phyloP scores from a whole-genome alignment of 352 stramenopile genomes.

The Hyaloperonospora arabidopsidis region DNA sequence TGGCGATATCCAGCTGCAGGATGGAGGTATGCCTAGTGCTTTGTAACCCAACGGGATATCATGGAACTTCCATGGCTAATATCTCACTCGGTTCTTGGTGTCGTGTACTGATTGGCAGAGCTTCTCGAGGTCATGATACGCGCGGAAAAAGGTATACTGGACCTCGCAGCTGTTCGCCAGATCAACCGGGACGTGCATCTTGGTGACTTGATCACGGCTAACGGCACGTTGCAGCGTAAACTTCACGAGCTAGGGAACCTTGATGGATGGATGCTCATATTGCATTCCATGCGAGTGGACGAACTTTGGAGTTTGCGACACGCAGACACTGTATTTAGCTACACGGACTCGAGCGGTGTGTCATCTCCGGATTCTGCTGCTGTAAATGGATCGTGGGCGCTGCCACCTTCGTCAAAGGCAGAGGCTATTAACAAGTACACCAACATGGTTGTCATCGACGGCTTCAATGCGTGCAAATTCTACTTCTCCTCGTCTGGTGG shows the following conservation, averaged over 20 bases:
- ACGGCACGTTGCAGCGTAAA: constrained; percentile 42
- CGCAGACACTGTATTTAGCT: constrained; percentile 46
- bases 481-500: constrained; percentile 68
- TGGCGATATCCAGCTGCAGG: constrained; percentile 62
- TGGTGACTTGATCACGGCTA: constrained; percentile 47
- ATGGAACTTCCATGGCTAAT: no score
- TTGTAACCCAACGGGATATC: no score
- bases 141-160: constrained; percentile 46
- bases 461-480: constrained; percentile 82
- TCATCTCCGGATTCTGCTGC: constrained; percentile 5
- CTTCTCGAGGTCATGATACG: constrained; percentile 81
- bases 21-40: constrained; percentile 31
- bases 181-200: constrained; percentile 81
- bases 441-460: constrained; percentile 73
- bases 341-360: constrained; percentile 16
- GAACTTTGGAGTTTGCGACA: constrained; percentile 52
- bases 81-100: no score
- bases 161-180: constrained; percentile 49
- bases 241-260: constrained; percentile 11
- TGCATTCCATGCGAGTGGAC: constrained; percentile 42
- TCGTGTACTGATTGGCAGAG: constrained; percentile 22
- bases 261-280: constrained; percentile 46
- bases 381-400: constrained; percentile 36
- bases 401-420: constrained; percentile 49
- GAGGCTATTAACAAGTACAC: constrained; percentile 55